Evolutionary conservation across 805 yeast genomes (phyloP), one percentile per base, ranked within the genome.

Genomic region (Kodamaea restingae): DNA sequence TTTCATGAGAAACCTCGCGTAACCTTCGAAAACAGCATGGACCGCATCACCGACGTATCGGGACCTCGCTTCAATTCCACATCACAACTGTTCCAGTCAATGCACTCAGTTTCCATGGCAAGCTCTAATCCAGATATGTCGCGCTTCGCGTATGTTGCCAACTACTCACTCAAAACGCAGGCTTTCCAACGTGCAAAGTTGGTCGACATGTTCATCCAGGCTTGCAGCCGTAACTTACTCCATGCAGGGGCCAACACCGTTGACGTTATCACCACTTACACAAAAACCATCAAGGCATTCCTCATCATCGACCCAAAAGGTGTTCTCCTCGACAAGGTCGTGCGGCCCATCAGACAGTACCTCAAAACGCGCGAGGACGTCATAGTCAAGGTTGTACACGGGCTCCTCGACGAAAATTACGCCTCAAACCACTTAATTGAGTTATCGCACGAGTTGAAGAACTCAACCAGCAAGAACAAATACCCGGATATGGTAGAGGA

Each of bases 241-340:
- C 93, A 87, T 50, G 83, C 95, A 3, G 95, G 96, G 15, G 75
- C 84, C 1, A 79, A 84, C 48, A 91, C 98, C 0, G 71, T 73
- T 4, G 86, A 81, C 36, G 79, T 88, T 6, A 73, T 91, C 18
- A 61, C 76, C 2, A 76, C 74, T 38, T 91, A 86, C 53, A 78
- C 84, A 3, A 75, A 79, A 11, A 78, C 90, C 1, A 82, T 90
- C 32, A 71, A 78, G 46, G 71, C 88, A 0, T 87, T 91, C 43
- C 56, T 82, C 18, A 61, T 81, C 0, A 66, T 93, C n/a, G 98
- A 91, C 51, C 95, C 95, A 5, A 71, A 85, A 27, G 96, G 96
- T 0, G 91, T 87, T 1, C 62, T 90, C 21, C 64, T 90, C 6
- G 95, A 85, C 53, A 77, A 78, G 35, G 90, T 86, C 0, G 78